Evolutionary conservation across 1,139 yeast species (phyloP), one percentile per base, ranked within the genome.

Genomic region (Yamadazyma mexicana): DNA sequence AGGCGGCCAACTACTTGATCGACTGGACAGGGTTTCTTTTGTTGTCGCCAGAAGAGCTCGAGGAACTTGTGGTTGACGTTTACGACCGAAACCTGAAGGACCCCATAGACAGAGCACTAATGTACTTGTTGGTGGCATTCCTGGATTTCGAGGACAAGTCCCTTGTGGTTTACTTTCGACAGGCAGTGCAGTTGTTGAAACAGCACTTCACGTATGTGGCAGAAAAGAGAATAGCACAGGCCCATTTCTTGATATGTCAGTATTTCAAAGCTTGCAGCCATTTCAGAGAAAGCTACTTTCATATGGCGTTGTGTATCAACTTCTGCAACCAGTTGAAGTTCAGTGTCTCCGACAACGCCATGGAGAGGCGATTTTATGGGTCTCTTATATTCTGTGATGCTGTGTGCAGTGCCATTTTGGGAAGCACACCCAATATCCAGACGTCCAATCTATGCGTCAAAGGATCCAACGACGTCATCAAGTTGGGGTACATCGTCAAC

Each of bases 231-330:
- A 3, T 34, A 16, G 69, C 71, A 1, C 69, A 72, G 43, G 65
- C 67, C 3, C 60, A 73, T 40, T 53, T 67, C 31, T 51, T 73
- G 32, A 56, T 64, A 20, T 65, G 59, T 43, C 62, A 69, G 45
- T 71, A 59, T 46, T 65, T 70, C 43, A 73, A 69, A 40, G 49
- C 60, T 18, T 58, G 57, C 14, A 63, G 72, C n/a, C 61, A 64
- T 34, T 59, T 70, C 43, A 62, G 65, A 37, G 62, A 72, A 0
- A 65, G 75, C 9, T 74, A 78, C 75, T 40, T 49, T 17, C 58
- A 54, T 44, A 40, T 62, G 24, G 58, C 60, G n/a, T 44, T 48
- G 10, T 60, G 66, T 4, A 55, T 61, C 24, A 51, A 54, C 30
- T 48, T 53, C 36, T 58, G 59, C 2, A 64, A 59, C 43, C 53